These are phyloP conservation scores for Vitis cinerea DNA, from an alignment of 164 flowering plant genomes.

Conservation along the genomic window DNA sequence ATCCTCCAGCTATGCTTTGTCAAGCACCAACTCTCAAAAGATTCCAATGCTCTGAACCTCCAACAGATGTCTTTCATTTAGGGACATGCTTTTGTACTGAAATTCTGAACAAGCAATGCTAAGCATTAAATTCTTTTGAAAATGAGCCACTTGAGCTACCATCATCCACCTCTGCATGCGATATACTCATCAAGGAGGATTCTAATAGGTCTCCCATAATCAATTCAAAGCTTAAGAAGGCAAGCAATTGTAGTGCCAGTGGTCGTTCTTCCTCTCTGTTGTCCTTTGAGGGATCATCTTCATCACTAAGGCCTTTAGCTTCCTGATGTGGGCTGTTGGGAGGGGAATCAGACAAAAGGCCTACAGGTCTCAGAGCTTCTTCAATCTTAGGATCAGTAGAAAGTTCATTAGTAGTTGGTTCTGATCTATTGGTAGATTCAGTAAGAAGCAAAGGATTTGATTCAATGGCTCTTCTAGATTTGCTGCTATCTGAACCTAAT, in stretches of 20 bases:
- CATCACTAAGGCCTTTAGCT: conserved; percentile 21
- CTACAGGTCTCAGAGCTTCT: conserved; percentile 75
- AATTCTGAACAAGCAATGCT: no score
- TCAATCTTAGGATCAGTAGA: conserved; percentile 38
- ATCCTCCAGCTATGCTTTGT: no score
- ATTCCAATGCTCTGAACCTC: no score
- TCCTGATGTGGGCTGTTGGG: conserved; percentile 57
- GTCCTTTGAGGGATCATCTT: conserved; percentile 13
- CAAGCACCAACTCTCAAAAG: no score
- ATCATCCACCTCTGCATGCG: conserved; percentile 46
- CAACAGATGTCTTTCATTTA: no score
- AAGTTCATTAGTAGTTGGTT: conserved; percentile 18
- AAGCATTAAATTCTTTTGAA: no score
- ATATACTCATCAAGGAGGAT: conserved; percentile 33
- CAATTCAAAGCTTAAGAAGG: conserved; percentile 81
- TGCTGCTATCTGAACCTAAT: conserved; percentile 11
- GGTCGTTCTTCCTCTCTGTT: conserved; percentile 58
- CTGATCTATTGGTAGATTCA: conserved; percentile 20
- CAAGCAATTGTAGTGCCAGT: conserved; percentile 97
- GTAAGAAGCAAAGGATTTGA: conserved; percentile 19
- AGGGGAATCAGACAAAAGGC: conserved; percentile 84
- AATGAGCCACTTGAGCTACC: conserved; percentile 51
- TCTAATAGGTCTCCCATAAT: conserved; percentile 78
- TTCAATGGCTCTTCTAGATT: conserved; percentile 22
- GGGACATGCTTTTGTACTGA: no score